Percentiles rank a stretch among this genome's conserved stretches.
phyloP scores from a whole-genome alignment of 2,329 filamentous ascomycete species.

The Cryphonectria radicalis region DNA sequence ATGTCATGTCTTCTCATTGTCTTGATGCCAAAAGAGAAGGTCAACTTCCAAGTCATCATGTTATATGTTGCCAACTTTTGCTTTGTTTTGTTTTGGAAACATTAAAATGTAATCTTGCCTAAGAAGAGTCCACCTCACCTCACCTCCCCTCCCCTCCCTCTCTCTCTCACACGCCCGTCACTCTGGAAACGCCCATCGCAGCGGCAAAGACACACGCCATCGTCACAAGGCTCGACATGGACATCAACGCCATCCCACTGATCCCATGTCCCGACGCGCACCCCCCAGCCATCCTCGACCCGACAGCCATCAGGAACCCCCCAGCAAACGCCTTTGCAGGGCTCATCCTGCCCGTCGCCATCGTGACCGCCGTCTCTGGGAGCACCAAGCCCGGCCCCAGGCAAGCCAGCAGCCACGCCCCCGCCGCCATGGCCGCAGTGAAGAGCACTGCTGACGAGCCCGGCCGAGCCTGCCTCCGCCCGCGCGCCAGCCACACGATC shows the following conservation, averaged over 20 bases:
- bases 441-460: conserved; percentile 54
- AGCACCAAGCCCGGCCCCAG: conserved; percentile 40
- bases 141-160: background rate
- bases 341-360: conserved; percentile 32
- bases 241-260: conserved; percentile 67
- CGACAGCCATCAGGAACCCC: conserved; percentile 62
- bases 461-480: conserved; percentile 38
- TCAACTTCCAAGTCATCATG: background rate
- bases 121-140: background rate
- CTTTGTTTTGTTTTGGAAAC: no score
- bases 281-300: conserved; percentile 65
- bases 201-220: conserved; percentile 59
- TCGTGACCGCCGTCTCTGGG: conserved; percentile 16
- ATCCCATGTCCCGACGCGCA: conserved; percentile 74
- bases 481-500: conserved; percentile 49
- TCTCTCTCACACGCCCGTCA: background rate
- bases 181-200: conserved; percentile 15
- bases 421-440: conserved; percentile 53
- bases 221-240: conserved; percentile 64
- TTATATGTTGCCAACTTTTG: background rate
- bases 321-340: conserved; percentile 52
- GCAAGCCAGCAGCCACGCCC: conserved; percentile 45
- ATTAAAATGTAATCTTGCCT: background rate
- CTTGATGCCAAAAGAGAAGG: background rate
- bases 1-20: background rate